Evolutionary conservation across 75 land plant genomes (phyloP).

Genomic region (Pseudotsuga menziesii): DNA sequence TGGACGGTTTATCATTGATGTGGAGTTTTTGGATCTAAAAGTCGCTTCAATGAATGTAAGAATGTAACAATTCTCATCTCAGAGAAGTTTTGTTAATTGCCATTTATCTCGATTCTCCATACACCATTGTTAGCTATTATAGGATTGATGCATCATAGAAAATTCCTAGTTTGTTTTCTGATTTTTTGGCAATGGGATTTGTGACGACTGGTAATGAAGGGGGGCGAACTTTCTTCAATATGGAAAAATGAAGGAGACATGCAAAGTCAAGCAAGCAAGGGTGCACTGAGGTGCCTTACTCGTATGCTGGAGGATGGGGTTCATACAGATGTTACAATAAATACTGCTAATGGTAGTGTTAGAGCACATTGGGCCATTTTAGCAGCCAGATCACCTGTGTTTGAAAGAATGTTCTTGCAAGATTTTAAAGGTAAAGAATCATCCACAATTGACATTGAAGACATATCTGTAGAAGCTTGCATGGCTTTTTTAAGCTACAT

Average conservation of each 20-base stretch:
- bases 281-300: slow-evolving; percentile 52
- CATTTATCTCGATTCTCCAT: not conserved
- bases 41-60: slow-evolving; percentile 51
- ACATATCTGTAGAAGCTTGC: slow-evolving; percentile 67
- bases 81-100: not conserved
- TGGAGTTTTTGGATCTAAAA: slow-evolving; percentile 83
- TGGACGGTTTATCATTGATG: slow-evolving; percentile 73
- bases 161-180: not conserved
- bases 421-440: slow-evolving; percentile 69
- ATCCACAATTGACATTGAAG: slow-evolving; percentile 64
- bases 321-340: slow-evolving; percentile 76
- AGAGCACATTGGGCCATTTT: slow-evolving; percentile 77
- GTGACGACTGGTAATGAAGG: slow-evolving; percentile 25
- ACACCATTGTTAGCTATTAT: not conserved
- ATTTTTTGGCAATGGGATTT: slow-evolving; percentile 3
- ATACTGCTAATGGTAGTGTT: slow-evolving; percentile 57
- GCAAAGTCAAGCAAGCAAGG: slow-evolving; percentile 41
- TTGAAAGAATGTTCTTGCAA: slow-evolving; percentile 75
- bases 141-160: not conserved
- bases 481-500: slow-evolving; percentile 62
- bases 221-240: slow-evolving; percentile 56
- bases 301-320: slow-evolving; percentile 74
- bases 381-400: slow-evolving; percentile 75
- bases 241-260: slow-evolving; percentile 63
- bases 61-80: not conserved